phyloP scores from a whole-genome alignment of 805 yeast genomes.

The Wickerhamiella musiphila region DNA sequence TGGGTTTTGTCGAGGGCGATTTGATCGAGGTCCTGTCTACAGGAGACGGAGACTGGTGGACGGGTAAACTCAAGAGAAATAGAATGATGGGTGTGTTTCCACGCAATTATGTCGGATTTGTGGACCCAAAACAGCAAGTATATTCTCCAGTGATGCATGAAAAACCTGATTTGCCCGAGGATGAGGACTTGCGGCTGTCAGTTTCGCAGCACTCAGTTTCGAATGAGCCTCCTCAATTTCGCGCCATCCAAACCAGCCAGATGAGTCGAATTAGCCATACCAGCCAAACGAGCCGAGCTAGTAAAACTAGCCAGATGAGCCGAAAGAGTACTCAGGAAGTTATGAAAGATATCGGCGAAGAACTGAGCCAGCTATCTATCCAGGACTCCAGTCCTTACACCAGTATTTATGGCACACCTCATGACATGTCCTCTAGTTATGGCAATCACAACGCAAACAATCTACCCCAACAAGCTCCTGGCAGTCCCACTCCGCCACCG shows the following conservation, averaged over 20 bases:
- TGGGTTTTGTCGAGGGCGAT: constrained; percentile 91
- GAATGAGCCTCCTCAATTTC: constrained; percentile 1
- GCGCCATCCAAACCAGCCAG: too few species aligned
- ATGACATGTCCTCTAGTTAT: too few species aligned
- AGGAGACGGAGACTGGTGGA: constrained; percentile 88
- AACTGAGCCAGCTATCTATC: constrained; percentile 10
- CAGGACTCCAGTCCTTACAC: too few species aligned
- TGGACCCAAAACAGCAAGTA: constrained; percentile 16
- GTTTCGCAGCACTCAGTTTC: neutral
- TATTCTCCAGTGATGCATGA: constrained; percentile 8
- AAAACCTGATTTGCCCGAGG: neutral
- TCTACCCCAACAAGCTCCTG: too few species aligned
- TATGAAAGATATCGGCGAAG: constrained; percentile 15
- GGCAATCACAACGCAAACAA: too few species aligned
- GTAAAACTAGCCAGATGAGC: too few species aligned
- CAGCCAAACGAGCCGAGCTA: too few species aligned
- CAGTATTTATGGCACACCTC: too few species aligned
- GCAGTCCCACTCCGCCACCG: too few species aligned
- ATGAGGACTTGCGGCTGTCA: neutral
- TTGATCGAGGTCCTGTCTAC: constrained; percentile 62
- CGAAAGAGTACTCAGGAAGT: constrained; percentile 16
- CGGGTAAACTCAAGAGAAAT: constrained; percentile 64
- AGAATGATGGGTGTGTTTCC: constrained; percentile 78
- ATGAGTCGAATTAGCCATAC: too few species aligned
- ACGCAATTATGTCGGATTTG: constrained; percentile 57